phyloP scores from a whole-genome alignment of 2,329 filamentous ascomycete genomes.

The Colletotrichum sp. region DNA sequence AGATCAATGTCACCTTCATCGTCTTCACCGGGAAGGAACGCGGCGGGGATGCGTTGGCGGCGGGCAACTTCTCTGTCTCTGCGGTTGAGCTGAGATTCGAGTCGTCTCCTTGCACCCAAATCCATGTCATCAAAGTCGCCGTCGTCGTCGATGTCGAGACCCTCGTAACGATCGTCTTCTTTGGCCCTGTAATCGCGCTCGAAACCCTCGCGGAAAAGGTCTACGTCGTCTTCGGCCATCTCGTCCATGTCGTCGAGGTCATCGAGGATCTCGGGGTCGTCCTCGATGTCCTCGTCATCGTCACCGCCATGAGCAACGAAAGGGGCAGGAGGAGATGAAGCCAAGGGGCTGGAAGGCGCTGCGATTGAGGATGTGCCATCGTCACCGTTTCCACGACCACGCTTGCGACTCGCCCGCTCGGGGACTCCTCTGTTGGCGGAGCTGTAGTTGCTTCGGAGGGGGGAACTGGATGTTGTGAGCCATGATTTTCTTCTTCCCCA shows the following conservation, averaged over 20 bases:
- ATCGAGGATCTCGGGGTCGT: constrained; percentile 74
- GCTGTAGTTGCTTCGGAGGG: constrained; percentile 79
- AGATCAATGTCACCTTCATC: constrained; percentile 86
- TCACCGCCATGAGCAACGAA: constrained; percentile 71
- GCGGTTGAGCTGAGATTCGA: constrained; percentile 76
- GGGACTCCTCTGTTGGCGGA: constrained; percentile 80
- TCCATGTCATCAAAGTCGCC: constrained; percentile 76
- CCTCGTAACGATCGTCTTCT: constrained; percentile 73
- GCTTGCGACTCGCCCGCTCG: constrained; percentile 58
- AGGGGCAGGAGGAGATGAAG: constrained; percentile 70
- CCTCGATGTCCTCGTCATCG: constrained; percentile 74
- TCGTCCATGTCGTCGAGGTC: constrained; percentile 82
- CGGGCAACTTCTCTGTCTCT: constrained; percentile 76
- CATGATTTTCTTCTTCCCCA: background rate
- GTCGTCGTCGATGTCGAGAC: constrained; percentile 77
- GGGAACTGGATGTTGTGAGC: constrained; percentile 66
- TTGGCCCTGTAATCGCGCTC: constrained; percentile 74
- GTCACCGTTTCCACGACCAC: constrained; percentile 56
- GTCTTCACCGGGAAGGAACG: constrained; percentile 81
- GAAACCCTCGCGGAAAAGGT: constrained; percentile 77
- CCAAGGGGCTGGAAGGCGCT: constrained; percentile 65
- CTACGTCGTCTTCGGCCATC: constrained; percentile 80
- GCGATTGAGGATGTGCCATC: constrained; percentile 57
- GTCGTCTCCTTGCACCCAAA: constrained; percentile 67
- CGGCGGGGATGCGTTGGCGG: constrained; percentile 70